phyloP scores from a whole-genome alignment of 306 rosid species.

The Gastrolobium villosum region DNA sequence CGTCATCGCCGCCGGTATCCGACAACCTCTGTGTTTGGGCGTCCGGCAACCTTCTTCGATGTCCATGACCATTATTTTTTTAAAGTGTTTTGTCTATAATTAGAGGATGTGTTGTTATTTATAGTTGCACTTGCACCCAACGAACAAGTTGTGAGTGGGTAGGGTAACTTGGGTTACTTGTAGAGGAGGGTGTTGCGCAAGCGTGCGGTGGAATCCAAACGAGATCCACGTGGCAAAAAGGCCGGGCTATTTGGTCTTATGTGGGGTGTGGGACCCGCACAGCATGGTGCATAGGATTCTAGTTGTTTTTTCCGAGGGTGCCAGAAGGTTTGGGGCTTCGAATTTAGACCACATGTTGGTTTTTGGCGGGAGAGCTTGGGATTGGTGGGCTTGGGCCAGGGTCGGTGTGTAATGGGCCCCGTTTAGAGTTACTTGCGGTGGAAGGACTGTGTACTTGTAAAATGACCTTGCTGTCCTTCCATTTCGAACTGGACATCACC shows the following conservation, averaged over 20 bases:
- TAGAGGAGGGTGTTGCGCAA: neutral
- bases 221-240: slow-evolving; percentile 36
- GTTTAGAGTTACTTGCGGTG: neutral
- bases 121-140: slow-evolving; percentile 20
- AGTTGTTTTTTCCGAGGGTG: neutral
- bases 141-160: neutral
- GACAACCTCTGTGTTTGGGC: slow-evolving; percentile 46
- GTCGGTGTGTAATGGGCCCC: slow-evolving; percentile 3
- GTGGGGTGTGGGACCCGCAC: slow-evolving; percentile 30
- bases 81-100: neutral
- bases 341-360: neutral
- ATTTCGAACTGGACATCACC: neutral
- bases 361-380: slow-evolving; percentile 44
- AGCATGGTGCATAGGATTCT: slow-evolving; percentile 35
- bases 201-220: slow-evolving; percentile 46
- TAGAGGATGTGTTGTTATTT: slow-evolving; percentile 27
- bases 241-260: neutral
- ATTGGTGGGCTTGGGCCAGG: neutral
- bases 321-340: neutral
- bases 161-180: slow-evolving; percentile 25
- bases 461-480: slow-evolving; percentile 18
- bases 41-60: slow-evolving; percentile 57
- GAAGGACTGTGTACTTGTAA: neutral
- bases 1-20: slow-evolving; percentile 32
- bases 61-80: slow-evolving; percentile 34